These are phyloP conservation scores for Alloteropsis semialata DNA, from an alignment of 176 grass and related monocot species.

Conservation along the genomic window DNA sequence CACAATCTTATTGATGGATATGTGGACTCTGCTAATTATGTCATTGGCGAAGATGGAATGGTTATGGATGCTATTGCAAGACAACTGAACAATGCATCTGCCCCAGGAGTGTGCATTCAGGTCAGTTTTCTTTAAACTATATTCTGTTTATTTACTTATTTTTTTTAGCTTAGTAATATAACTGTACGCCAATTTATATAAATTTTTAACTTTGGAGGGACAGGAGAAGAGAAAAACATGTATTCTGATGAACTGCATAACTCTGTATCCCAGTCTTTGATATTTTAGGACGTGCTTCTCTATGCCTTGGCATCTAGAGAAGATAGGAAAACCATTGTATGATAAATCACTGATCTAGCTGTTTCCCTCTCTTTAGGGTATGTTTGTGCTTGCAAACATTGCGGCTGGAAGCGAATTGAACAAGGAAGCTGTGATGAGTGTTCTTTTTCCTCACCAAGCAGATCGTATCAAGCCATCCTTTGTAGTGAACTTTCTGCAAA, in stretches of 20 bases:
- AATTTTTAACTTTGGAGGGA: neutral
- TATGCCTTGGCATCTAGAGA: neutral
- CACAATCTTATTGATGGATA: conserved; percentile 87
- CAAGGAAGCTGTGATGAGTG: conserved; percentile 74
- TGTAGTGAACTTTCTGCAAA: conserved; percentile 66
- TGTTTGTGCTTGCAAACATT: conserved; percentile 87
- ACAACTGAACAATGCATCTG: conserved; percentile 57
- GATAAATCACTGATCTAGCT: conserved; percentile 4
- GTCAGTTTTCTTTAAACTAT: conserved; percentile 43
- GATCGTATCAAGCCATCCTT: conserved; percentile 38
- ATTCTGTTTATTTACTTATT: neutral
- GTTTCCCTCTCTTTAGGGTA: conserved; percentile 61
- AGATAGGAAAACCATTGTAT: neutral
- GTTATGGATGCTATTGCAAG: conserved; percentile 76
- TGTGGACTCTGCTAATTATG: conserved; percentile 46
- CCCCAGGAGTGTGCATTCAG: conserved; percentile 73
- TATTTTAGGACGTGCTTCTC: conserved; percentile 1
- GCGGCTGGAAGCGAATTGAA: conserved; percentile 55
- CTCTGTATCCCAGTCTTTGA: neutral
- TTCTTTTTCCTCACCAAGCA: conserved; percentile 39
- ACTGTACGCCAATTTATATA: neutral
- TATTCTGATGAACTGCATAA: conserved; percentile 2
- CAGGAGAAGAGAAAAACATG: neutral
- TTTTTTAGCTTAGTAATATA: conserved; percentile 23
- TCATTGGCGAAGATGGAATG: conserved; percentile 64